Conservation (phyloP, 176 grass and related monocot genomes). For the Aegilops longissima region DNA sequence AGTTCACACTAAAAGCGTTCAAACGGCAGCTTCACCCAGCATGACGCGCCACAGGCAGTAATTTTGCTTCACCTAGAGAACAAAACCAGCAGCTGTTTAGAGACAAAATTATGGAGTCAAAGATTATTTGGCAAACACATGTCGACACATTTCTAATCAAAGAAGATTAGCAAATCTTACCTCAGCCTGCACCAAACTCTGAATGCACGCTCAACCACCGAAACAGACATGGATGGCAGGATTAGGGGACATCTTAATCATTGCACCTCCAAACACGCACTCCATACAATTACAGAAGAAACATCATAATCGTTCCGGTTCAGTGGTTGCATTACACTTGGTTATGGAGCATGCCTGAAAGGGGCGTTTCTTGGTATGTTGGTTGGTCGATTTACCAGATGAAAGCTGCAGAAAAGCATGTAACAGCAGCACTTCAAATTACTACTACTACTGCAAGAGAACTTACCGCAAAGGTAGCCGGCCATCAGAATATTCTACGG, state of each 20-base stretch:
- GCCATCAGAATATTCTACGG: background rate
- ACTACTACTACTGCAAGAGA: background rate
- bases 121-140: background rate
- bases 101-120: background rate
- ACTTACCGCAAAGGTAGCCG: slow-evolving; percentile 4
- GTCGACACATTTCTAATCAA: background rate
- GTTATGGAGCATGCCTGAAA: slow-evolving; percentile 28
- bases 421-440: background rate
- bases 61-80: background rate
- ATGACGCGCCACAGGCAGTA: background rate
- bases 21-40: background rate
- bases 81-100: background rate
- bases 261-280: slow-evolving; percentile 2
- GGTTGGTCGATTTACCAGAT: background rate
- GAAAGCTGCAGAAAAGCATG: background rate
- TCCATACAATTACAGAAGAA: background rate
- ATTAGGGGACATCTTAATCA: slow-evolving; percentile 31
- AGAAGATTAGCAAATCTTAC: slow-evolving; percentile 2
- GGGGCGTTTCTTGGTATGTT: background rate
- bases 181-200: background rate
- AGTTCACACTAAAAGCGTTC: background rate
- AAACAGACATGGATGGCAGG: slow-evolving; percentile 16
- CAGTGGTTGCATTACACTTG: slow-evolving; percentile 18
- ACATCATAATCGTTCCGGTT: background rate
- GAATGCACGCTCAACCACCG: slow-evolving; percentile 33